Conservation (phyloP, 1,284 basidiomycete genomes). For the Ganoderma meredithae region DNA sequence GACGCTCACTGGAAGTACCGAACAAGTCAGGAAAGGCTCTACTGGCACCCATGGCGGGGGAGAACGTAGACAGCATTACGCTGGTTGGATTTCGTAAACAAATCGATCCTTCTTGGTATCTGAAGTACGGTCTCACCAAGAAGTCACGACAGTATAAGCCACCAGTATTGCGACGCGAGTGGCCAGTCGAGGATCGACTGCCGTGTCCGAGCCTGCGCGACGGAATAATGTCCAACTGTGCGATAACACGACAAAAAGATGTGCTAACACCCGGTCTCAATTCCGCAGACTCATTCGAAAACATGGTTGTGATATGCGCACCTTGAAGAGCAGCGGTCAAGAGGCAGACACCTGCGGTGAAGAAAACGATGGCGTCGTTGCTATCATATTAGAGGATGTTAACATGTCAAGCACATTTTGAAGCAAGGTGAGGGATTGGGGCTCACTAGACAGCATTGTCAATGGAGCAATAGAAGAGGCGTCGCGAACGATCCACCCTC, state of each 20-base stretch:
- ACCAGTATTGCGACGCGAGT: constrained; percentile 35
- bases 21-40: constrained; percentile 38
- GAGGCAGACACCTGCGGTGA: constrained; percentile 35
- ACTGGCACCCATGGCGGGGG: constrained; percentile 22
- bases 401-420: not conserved
- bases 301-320: constrained; percentile 15
- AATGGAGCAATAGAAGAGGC: constrained; percentile 41
- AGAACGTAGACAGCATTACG: constrained; percentile 24
- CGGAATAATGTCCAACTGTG: constrained; percentile 32
- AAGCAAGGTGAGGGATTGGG: not conserved
- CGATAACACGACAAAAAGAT: constrained; percentile 26
- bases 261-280: constrained; percentile 22
- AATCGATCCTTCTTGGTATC: not conserved
- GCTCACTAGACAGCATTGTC: constrained; percentile 35
- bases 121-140: constrained; percentile 31
- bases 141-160: constrained; percentile 32
- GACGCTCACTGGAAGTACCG: constrained; percentile 36
- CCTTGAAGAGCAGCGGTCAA: constrained; percentile 33
- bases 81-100: constrained; percentile 15
- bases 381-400: not conserved
- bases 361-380: constrained; percentile 26
- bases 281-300: not conserved
- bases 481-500: constrained; percentile 32
- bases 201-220: constrained; percentile 20
- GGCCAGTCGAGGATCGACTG: constrained; percentile 29